Evolutionary conservation across 306 rosid species (phyloP), one percentile per base, ranked within the genome.

Genomic region (Erythrophleum fordii): DNA sequence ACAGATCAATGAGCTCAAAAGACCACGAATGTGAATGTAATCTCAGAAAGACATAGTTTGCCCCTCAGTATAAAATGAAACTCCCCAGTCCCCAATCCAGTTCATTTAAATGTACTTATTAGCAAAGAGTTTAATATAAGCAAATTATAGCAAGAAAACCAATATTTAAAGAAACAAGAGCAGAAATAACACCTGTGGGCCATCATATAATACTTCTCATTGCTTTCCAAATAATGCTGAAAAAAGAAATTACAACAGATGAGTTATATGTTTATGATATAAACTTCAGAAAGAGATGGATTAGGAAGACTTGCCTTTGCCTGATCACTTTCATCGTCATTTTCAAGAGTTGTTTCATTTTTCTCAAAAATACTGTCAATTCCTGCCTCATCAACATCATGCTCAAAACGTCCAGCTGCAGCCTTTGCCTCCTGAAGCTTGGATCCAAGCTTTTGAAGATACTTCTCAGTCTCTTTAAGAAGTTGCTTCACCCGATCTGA

Each of bases 401-500:
- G 81, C 81, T 87, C 98, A 86, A 82, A 89, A 45, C 85, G 93
- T 12, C 89, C 88, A 23, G 97, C 87, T 34, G 77, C 52, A 77
- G 94, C 17, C 85, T 96, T 96, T 53, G 99, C 99, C 85, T 87
- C 90, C 72, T 89, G 94, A 61, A 96, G 87, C 87, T 83, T 96
- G 69, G 99, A 96, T 53, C 98, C 95, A 71, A 96, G 99, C 91
- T 96, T 96, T 79, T 96, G 99, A 83, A 96, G 99, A 87, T 96
- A 96, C 80, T 92, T 93, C 82, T 96, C 99, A 1, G 99, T 96
- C 87, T 92, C 99, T 84, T 93, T 96, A 80, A 96, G 97, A 59
- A 96, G 99, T 84, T 96, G 99, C 87, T 92, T 96, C 48, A 96
- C 99, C 73, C 99, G 97, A 84, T 96, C 99, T 69, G 99, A 96